These are phyloP conservation scores for Neophaeococcomyces mojaviensis DNA, from an alignment of 2,329 filamentous ascomycete genomes.

Conservation along the genomic window DNA sequence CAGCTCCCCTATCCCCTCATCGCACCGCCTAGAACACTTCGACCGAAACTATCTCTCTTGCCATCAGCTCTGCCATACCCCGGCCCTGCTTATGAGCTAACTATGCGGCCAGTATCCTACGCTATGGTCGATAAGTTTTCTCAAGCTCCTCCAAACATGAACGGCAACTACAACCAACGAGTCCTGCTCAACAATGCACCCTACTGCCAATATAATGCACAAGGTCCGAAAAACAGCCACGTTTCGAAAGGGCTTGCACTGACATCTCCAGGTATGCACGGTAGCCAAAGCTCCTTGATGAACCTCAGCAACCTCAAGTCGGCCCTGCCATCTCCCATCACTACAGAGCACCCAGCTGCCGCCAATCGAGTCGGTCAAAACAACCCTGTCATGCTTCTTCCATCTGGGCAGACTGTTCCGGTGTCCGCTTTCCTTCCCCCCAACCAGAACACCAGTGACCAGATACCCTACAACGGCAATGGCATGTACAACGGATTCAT, in stretches of 20 bases:
- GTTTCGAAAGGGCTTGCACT: neutral
- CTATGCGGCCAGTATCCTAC: neutral
- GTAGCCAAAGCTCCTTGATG: slow-evolving; percentile 14
- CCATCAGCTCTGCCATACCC: too few species aligned
- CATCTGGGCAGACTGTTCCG: slow-evolving; percentile 22
- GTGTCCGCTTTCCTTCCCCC: slow-evolving; percentile 19
- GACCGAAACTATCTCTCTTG: too few species aligned
- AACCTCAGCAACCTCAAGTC: slow-evolving; percentile 23
- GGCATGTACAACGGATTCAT: slow-evolving; percentile 31
- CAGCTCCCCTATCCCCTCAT: too few species aligned
- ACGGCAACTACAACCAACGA: slow-evolving; percentile 13
- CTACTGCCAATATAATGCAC: neutral
- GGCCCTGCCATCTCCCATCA: slow-evolving; percentile 15
- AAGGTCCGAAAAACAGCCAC: neutral
- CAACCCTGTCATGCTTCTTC: slow-evolving; percentile 22
- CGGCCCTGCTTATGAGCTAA: too few species aligned
- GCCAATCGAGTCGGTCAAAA: slow-evolving; percentile 17
- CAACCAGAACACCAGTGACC: slow-evolving; percentile 12
- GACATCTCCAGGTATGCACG: neutral
- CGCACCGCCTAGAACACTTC: too few species aligned
- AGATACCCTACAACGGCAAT: slow-evolving; percentile 27
- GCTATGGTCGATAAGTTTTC: slow-evolving; percentile 18
- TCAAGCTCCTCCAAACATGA: slow-evolving; percentile 14
- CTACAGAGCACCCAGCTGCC: slow-evolving; percentile 11
- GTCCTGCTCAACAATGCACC: neutral